Base-by-base conservation (phyloP, 2,329 filamentous ascomycete species). In the Fusarium sp. region DNA sequence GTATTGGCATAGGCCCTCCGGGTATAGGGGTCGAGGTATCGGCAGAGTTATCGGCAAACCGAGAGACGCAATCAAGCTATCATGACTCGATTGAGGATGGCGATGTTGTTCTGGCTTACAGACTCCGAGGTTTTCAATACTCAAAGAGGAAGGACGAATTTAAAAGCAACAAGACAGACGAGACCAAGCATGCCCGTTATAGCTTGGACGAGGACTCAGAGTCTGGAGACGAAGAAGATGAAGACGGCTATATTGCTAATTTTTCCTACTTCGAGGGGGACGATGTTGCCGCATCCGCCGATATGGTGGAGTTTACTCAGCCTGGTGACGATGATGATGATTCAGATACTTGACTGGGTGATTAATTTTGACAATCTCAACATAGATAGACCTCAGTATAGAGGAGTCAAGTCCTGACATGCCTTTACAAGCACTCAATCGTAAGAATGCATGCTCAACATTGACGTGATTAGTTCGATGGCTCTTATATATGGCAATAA, bases 51-150 rank as follows among this genome's bases (percentile, higher is more conserved):
- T 53, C 37, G 11, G 49, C 51, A 38, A 57, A 57, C 9, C 48
- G 47, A 7, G 53, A 35, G 4, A 38, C 2, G 5, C 14, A 61
- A n/a, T 53, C 48, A 27, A 37, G 11, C 4, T 63, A 63, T 9
- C 25, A 44, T 17, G 59, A 57, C 25, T 49, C 32, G 4, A 21
- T 53, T 3, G 43, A 63, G 10, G 41, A 42, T 3, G 23, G 23
- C 4, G 59, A 63, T 4, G 59, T 57, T n/a, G 35, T 61, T 21
- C 13, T 63, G 13, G 59, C 59, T 8, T 63, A 63, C 21, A 52
- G 59, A 14, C 19, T 61, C 6, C 50, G 59, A 25, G 39, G 52
- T 8, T 63, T 63, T 31, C 48, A 48, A 4, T 63, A 63, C 13
- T 61, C 59, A 9, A 63, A 39, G 17, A 42, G 57, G 29, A 54